A percentile compares a stretch with the other conserved stretches of the same genome.
phyloP scores from a whole-genome alignment of 164 flowering plant species.

The Macadamia tetraphylla region DNA sequence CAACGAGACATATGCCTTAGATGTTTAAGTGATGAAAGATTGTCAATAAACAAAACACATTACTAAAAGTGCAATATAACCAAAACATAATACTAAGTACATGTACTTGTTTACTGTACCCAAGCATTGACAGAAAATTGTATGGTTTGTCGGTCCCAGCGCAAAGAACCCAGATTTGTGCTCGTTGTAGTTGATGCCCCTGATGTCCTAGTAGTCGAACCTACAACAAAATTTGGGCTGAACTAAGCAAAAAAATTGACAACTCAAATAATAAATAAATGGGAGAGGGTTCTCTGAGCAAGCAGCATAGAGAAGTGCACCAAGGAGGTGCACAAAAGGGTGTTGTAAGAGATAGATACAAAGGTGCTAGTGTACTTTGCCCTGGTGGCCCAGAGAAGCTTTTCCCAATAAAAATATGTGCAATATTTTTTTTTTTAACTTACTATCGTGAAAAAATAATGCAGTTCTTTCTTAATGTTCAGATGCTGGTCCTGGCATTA shows the following conservation, averaged over 20 bases:
- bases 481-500: not conserved
- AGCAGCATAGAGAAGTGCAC: too few relatives aligned
- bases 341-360: too few relatives aligned
- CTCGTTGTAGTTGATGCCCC: constrained; percentile 45
- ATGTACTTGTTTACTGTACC: constrained; percentile 40
- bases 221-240: constrained; percentile 30
- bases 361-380: too few relatives aligned
- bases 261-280: too few relatives aligned
- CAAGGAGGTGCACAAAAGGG: too few relatives aligned
- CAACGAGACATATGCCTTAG: not conserved
- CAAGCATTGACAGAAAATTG: constrained; percentile 95
- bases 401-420: too few relatives aligned
- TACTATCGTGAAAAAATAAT: not conserved
- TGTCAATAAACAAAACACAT: not conserved
- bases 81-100: not conserved
- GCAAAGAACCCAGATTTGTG: constrained; percentile 46
- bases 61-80: not conserved
- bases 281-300: too few relatives aligned
- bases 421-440: not conserved
- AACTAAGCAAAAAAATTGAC: not conserved
- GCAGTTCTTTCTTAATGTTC: not conserved
- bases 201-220: constrained; percentile 56
- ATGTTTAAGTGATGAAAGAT: not conserved
- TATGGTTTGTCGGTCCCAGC: constrained; percentile 84
- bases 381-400: too few relatives aligned